Evolutionary conservation across 1,284 basidiomycete species (phyloP), one percentile per base, ranked within the genome.

Genomic region (Cutaneotrichosporon mucoides): DNA sequence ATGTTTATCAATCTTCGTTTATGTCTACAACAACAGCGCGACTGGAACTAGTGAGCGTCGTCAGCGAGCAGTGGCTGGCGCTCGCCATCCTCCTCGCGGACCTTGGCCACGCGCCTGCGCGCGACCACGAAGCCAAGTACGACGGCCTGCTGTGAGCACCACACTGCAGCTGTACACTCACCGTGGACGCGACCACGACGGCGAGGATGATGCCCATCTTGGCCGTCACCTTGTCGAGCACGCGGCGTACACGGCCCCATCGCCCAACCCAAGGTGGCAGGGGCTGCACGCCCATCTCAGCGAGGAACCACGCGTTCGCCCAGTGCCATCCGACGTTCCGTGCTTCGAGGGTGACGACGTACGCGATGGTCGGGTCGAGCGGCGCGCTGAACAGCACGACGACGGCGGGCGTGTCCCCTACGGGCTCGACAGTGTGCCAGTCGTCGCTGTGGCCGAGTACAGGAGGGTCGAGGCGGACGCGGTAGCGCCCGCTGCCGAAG

Each of bases 261-360:
- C 13, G 46, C 11, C 46, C 46, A 13, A 48, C 34, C 46, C 46
- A 48, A 5, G 10, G 9, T 6, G 46, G 46, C 11, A 48, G 33
- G 12, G 46, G 46, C 46, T 48, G 46, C 8, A 48, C 46, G 13
- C 46, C 46, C 46, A 48, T 48, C 46, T 48, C 46, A 12, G 46
- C 46, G 1, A 48, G 46, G 46, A 48, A 48, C 46, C 46, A 48
- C 34, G 34, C 46, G 13, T 33, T 34, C 13, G 46, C 46, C 46
- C 46, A 48, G 33, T 48, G 46, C 46, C 46, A 48, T 13, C 46
- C 46, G 0, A 48, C 46, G 4, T 33, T 12, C 1, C 34, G 46
- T 4, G 13, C 15, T 13, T 48, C 46, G 3, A 48, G 33, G 11
- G 46, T 48, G 5, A 48, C 34, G 6, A 12, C 34, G 33, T 48